Evolutionary conservation across 768 basidiomycete genomes (phyloP).

Genomic region (Hysterangium stoloniferum): DNA sequence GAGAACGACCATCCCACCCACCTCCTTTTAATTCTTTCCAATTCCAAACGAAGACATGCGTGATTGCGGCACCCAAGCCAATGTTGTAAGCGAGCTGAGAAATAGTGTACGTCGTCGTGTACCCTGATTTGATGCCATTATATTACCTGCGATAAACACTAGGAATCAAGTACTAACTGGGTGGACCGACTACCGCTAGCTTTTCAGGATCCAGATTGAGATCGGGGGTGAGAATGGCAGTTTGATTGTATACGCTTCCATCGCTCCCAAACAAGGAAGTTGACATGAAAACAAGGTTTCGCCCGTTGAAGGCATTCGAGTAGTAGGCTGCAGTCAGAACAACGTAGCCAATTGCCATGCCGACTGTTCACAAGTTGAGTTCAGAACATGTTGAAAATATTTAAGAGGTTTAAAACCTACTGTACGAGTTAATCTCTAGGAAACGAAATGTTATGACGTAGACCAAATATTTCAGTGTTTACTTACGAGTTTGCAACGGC

Average conservation of each 20-base stretch:
- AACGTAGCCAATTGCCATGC: constrained; percentile 41
- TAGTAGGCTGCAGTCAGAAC: constrained; percentile 37
- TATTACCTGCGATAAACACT: constrained; percentile 16
- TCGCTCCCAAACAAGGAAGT: constrained; percentile 34
- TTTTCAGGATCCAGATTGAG: constrained; percentile 28
- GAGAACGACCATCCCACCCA: constrained; percentile 16
- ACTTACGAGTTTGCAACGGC: constrained; percentile 47
- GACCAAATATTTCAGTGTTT: not conserved
- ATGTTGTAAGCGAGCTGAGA: constrained; percentile 44
- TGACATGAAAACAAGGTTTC: constrained; percentile 41
- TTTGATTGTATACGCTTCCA: constrained; percentile 34
- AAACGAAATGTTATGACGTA: not conserved
- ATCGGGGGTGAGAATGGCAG: constrained; percentile 32
- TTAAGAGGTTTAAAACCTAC: constrained; percentile 21
- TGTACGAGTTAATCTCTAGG: constrained; percentile 35
- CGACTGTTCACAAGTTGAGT: constrained; percentile 25
- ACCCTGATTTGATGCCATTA: constrained; percentile 20
- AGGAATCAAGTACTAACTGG: not conserved
- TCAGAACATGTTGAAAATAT: not conserved
- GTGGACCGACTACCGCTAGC: constrained; percentile 16
- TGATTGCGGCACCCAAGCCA: constrained; percentile 41
- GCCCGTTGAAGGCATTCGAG: constrained; percentile 36
- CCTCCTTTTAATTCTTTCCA: constrained; percentile 41
- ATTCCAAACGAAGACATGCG: constrained; percentile 44
- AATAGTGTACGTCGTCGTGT: constrained; percentile 42